Percentiles rank a stretch among this genome's conserved stretches.
Conservation (phyloP, 1,139 yeast genomes). For the Debaryomycetaceae sp. region DNA sequence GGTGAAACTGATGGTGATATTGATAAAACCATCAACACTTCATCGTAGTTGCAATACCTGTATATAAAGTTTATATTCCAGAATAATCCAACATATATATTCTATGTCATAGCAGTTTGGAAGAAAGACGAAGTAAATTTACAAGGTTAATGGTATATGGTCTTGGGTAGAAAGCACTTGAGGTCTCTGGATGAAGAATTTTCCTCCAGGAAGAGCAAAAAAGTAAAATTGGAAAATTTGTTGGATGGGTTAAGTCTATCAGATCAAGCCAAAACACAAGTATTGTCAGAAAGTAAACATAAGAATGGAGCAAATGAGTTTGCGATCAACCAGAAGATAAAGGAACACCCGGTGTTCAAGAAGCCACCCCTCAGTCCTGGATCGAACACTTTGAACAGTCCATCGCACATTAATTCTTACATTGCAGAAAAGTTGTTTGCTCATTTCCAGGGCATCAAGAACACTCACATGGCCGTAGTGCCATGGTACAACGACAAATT, state of each 20-base stretch:
- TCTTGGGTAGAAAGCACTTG: slow-evolving; percentile 8
- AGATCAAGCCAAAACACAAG: slow-evolving; percentile 6
- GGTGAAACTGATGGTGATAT: neutral
- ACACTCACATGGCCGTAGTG: slow-evolving; percentile 14
- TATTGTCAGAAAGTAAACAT: slow-evolving; percentile 2
- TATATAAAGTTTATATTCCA: slow-evolving; percentile 8
- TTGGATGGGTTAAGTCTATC: slow-evolving; percentile 16
- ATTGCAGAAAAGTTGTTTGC: slow-evolving; percentile 25
- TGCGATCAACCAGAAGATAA: slow-evolving; percentile 16
- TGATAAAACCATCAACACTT: neutral
- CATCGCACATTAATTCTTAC: slow-evolving; percentile 15
- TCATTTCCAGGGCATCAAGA: slow-evolving; percentile 18
- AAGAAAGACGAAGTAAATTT: neutral
- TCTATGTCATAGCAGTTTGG: neutral
- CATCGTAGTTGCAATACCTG: slow-evolving; percentile 1
- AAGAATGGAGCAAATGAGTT: slow-evolving; percentile 1
- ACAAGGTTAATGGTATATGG: slow-evolving; percentile 2
- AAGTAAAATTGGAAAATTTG: slow-evolving; percentile 21
- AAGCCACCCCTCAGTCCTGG: slow-evolving; percentile 2
- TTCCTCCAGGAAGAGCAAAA: slow-evolving; percentile 14
- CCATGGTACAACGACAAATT: slow-evolving; percentile 23
- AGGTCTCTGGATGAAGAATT: slow-evolving; percentile 13
- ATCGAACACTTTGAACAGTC: neutral
- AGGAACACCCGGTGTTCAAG: slow-evolving; percentile 10
- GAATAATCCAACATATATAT: slow-evolving; percentile 8